Base-by-base conservation (phyloP, 2,329 filamentous ascomycete species). In the Fusarium anguioides region DNA sequence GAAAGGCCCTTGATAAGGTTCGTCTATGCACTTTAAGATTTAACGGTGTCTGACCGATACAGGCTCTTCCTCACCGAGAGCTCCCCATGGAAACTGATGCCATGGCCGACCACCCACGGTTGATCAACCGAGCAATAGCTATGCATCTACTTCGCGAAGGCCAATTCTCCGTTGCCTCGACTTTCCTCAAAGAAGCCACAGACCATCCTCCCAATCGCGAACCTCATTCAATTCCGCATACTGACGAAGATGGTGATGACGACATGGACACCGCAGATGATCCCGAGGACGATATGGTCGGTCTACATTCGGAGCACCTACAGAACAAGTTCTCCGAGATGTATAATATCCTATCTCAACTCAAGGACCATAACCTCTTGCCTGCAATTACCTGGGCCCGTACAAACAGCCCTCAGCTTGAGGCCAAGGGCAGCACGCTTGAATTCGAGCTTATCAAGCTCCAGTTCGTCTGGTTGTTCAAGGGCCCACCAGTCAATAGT, bases 71-170 rank as follows among this genome's bases (percentile, higher is more conserved):
- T 6, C 72, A 77, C 11, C 87, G 89, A 15, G 82, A 91, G 15
- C 88, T 95, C 0, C 91, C 90, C 15, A 91, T 89, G 73, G 91
- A 94, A 58, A 89, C 93, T 72, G 93, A 97, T 78, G 91, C 89
- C 31, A 88, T 97, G 77, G 89, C 88, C 3, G 86, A 89, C 20
- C 89, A 96, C 68, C 86, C 91, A 6, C 83, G 86, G 17, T 84
- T 97, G 14, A 93, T 98, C 75, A 96, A 97, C 79, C 89, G 94
- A 56, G 95, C 96, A 8, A 96, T 99, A 71, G 92, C 92, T 11
- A 97, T 98, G 94, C 96, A 99, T 75, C 86, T 99, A 21, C 86
- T 99, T 36, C 92, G 96, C 37, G 95, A 98, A 80, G 96, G 96
- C 46, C 92, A 97, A 75, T 99, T 99, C 78, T 86, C 85, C 21